Conservation (phyloP, 2,329 filamentous ascomycete species). For the Hymenoscyphus infarciens region DNA sequence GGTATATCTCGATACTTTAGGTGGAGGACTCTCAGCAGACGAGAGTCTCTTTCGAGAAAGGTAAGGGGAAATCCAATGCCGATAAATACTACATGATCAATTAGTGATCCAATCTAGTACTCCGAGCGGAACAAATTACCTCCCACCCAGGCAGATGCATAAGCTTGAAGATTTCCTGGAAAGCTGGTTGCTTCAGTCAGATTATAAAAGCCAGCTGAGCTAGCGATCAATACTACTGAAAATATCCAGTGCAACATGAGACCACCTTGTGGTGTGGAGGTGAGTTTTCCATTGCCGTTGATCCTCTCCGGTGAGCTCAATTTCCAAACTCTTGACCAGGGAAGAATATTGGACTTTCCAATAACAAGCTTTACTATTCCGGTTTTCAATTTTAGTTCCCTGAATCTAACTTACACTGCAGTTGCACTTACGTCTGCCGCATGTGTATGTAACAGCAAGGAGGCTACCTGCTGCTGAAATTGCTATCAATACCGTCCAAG, state of each 20-base stretch:
- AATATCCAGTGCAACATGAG: conserved; percentile 2
- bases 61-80: background rate
- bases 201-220: background rate
- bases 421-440: conserved; percentile 7
- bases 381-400: background rate
- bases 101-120: background rate
- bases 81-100: background rate
- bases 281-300: background rate
- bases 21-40: background rate
- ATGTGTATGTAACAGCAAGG: conserved; percentile 9
- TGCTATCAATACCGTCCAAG: conserved; percentile 9
- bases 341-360: background rate
- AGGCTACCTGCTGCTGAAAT: conserved; percentile 11
- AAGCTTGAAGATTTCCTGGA: background rate
- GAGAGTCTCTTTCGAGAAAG: background rate
- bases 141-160: background rate
- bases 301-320: background rate
- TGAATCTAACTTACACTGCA: background rate
- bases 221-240: background rate
- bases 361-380: conserved; percentile 6
- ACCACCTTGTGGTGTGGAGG: background rate
- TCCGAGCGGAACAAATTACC: background rate
- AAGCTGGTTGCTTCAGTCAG: background rate
- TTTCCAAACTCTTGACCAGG: background rate
- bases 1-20: background rate